Conservation (phyloP, 1,284 basidiomycete genomes). For the Fomitopsis schrenkii region DNA sequence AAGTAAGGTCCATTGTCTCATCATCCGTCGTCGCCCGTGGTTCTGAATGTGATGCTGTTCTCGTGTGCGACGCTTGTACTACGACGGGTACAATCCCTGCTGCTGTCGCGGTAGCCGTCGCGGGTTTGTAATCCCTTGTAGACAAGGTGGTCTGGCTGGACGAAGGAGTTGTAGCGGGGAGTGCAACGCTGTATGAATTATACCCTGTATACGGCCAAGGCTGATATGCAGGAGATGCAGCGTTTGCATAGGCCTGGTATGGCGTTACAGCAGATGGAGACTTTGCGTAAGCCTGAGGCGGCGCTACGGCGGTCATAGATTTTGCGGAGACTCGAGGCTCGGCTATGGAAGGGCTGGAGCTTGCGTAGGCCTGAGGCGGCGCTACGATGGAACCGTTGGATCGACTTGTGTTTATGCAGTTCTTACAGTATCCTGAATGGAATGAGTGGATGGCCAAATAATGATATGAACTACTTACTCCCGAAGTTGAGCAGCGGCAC, state of each 20-base stretch:
- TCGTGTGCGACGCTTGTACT: not conserved
- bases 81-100: not conserved
- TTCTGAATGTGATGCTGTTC: not conserved
- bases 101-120: not conserved
- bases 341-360: not conserved
- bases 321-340: not conserved
- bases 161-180: not conserved
- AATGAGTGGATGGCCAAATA: not conserved
- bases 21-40: not conserved
- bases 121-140: not conserved
- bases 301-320: not conserved
- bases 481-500: constrained; percentile 71
- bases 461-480: constrained; percentile 39
- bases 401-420: constrained; percentile 50
- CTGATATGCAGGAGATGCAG: not conserved
- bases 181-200: not conserved
- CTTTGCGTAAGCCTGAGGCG: constrained; percentile 3
- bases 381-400: constrained; percentile 2
- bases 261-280: not conserved
- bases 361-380: constrained; percentile 10
- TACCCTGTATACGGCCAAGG: not conserved
- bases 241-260: constrained; percentile 1
- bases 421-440: constrained; percentile 31
- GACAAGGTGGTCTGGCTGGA: too few relatives aligned
- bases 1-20: not conserved